Conservation (phyloP, 2,329 filamentous ascomycete species). For the Claviceps fusiformis region DNA sequence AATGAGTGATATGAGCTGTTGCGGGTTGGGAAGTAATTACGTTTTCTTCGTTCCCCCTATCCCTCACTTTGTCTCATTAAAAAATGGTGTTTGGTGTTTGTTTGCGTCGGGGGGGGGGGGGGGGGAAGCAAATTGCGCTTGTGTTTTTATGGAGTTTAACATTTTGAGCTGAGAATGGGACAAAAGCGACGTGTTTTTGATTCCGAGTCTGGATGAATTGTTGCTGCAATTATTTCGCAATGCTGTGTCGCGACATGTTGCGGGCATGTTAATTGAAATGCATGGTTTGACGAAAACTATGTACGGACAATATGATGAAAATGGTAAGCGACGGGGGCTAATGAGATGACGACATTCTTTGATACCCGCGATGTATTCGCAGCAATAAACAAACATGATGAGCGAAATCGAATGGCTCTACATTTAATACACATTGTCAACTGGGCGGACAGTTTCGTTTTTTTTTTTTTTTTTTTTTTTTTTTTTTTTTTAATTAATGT, state of each 20-base stretch:
- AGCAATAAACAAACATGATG: neutral
- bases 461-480: no score
- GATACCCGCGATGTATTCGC: neutral
- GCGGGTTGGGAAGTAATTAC: neutral
- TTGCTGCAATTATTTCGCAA: neutral
- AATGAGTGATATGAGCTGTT: neutral
- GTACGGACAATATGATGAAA: neutral
- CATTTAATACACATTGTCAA: no score
- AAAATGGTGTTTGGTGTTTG: no score
- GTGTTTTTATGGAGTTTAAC: neutral
- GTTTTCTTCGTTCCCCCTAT: no score
- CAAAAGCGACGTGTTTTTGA: neutral
- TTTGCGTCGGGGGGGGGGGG: neutral
- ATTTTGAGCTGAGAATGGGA: neutral
- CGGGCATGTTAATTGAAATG: neutral
- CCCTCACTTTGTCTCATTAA: neutral
- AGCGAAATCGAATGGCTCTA: neutral
- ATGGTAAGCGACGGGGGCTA: neutral
- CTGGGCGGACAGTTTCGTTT: no score
- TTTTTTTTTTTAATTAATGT: no score
- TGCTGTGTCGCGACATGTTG: neutral
- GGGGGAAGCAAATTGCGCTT: neutral
- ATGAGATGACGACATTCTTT: neutral
- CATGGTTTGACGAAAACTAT: neutral
- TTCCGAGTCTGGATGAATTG: neutral